Base-by-base conservation (phyloP, 2,329 filamentous ascomycete species). In the Fusarium tanahbumbuense region DNA sequence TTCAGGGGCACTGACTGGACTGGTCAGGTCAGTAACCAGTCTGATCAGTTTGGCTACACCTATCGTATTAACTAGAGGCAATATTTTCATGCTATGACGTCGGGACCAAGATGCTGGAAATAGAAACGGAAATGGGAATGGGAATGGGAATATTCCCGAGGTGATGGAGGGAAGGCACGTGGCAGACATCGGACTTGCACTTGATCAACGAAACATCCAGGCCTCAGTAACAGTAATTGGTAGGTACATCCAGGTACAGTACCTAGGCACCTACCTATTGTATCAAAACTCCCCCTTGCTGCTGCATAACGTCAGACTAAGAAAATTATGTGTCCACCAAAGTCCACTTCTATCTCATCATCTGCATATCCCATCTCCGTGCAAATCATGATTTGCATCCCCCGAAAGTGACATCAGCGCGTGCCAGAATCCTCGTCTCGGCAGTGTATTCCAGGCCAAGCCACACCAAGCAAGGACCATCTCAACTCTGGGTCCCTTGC, bases 351-450 rank as follows among this genome's bases (percentile, higher is more conserved):
- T 40, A 46, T 25, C 50, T 56, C 45, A 48, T 30, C 49, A 55
- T 28, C 45, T 46, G 59, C 37, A 61, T 61, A 44, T 48, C 23
- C 18, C 18, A 42, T 59, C 44, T 44, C 42, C 27, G 42, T 50
- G 40, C 40, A 45, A 62, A 55, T 60, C 60, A 64, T 64, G 61
- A 53, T 65, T 60, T 60, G 60, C 62, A 60, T 60, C 54, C 20
- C 32, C 45, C 32, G 28, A 34, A 42, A 32, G 61, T 67, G 55
- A 67, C 64, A 67, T 67, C 56, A 66, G 40, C 41, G 41, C 54
- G 48, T 54, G 48, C 41, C 40, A n/a, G 37, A 49, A 27, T 46
- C 30, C 25, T 37, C 37, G n/a, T 18, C 61, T 56, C 54, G 54
- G 63, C 54, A 67, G 62, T 61, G 48, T 41, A 55, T 16, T 40